Conservation (phyloP, 2,329 filamentous ascomycete species). For the Botrytis pseudocinerea region DNA sequence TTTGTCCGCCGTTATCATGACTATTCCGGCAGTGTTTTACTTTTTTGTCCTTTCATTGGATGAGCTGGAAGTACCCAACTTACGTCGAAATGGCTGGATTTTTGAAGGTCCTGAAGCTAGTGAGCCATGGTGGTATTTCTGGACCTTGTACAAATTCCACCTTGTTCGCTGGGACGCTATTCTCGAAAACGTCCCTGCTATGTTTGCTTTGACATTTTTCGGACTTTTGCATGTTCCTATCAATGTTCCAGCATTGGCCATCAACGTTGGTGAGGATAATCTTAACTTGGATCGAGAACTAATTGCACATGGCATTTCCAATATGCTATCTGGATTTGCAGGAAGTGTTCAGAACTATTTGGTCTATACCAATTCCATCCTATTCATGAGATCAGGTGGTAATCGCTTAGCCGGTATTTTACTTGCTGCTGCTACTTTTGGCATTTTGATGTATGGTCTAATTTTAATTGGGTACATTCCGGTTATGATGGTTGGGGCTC, state of each 20-base stretch:
- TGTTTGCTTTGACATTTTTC: slow-evolving; percentile 97
- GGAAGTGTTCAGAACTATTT: slow-evolving; percentile 97
- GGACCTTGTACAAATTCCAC: slow-evolving; percentile 86
- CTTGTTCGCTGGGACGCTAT: slow-evolving; percentile 83
- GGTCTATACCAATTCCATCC: slow-evolving; percentile 95
- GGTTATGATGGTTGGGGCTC: slow-evolving; percentile 91
- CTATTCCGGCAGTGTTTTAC: slow-evolving; percentile 76
- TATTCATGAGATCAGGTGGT: slow-evolving; percentile 92
- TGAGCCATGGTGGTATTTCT: slow-evolving; percentile 98
- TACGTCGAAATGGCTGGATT: slow-evolving; percentile 82
- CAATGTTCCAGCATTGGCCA: slow-evolving; percentile 90
- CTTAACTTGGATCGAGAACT: slow-evolving; percentile 88
- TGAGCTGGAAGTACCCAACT: slow-evolving; percentile 61
- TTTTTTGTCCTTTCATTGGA: slow-evolving; percentile 71
- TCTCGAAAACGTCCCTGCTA: slow-evolving; percentile 81
- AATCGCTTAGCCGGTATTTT: slow-evolving; percentile 81
- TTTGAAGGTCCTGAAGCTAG: slow-evolving; percentile 80
- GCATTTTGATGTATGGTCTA: slow-evolving; percentile 82
- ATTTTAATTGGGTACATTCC: slow-evolving; percentile 91
- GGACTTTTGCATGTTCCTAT: slow-evolving; percentile 96
- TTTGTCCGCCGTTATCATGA: slow-evolving; percentile 81
- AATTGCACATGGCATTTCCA: slow-evolving; percentile 89
- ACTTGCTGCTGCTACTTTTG: slow-evolving; percentile 76
- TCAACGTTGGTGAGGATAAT: slow-evolving; percentile 89
- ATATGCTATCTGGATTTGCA: slow-evolving; percentile 79